Evolutionary conservation across 495 filamentous ascomycete species (phyloP).

Genomic region (Usnea hakonensis): DNA sequence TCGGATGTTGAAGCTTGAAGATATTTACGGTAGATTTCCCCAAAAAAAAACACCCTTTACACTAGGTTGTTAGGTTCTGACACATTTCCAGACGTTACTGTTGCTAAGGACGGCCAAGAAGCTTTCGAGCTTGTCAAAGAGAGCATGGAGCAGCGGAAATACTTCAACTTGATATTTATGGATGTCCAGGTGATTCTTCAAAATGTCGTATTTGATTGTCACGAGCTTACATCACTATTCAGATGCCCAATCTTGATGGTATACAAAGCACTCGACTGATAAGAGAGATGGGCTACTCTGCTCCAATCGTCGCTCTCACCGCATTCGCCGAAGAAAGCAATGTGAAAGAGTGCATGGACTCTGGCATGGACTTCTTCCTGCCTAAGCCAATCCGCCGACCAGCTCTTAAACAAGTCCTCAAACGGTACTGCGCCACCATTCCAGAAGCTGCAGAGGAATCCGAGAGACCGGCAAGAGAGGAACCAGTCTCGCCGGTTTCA

Average conservation of each 20-base stretch:
- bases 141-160: slow-evolving; percentile 61
- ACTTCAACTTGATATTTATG: slow-evolving; percentile 88
- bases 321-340: slow-evolving; percentile 89
- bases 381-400: slow-evolving; percentile 79
- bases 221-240: neutral
- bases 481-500: slow-evolving; percentile 18
- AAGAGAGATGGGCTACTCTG: slow-evolving; percentile 74
- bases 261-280: slow-evolving; percentile 83
- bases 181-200: slow-evolving; percentile 50
- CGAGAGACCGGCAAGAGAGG: slow-evolving; percentile 12
- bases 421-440: slow-evolving; percentile 54
- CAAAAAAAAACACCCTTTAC: neutral
- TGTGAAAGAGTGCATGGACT: slow-evolving; percentile 73
- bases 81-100: slow-evolving; percentile 52
- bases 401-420: slow-evolving; percentile 77
- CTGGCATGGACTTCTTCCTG: slow-evolving; percentile 65
- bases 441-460: slow-evolving; percentile 42
- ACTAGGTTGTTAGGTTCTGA: slow-evolving; percentile 19
- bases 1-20: slow-evolving; percentile 64
- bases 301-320: slow-evolving; percentile 85
- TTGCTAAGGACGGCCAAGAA: slow-evolving; percentile 83
- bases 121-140: slow-evolving; percentile 78
- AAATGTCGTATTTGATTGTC: neutral
- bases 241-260: slow-evolving; percentile 92
- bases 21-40: slow-evolving; percentile 46